phyloP scores from a whole-genome alignment of 169 alveolate species.

The Cryptosporidium baileyi region DNA sequence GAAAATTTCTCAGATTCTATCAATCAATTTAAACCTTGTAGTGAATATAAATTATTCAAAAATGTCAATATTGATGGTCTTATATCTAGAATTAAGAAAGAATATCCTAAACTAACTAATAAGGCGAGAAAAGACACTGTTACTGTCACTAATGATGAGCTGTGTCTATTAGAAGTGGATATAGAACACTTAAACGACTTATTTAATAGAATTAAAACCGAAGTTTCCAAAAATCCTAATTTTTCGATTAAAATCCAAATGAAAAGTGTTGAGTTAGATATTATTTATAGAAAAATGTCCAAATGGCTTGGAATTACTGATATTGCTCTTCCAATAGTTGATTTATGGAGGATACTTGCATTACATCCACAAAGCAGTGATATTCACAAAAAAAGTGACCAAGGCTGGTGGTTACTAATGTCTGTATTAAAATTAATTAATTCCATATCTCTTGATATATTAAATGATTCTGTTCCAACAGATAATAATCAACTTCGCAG shows the following conservation, averaged over 20 bases:
- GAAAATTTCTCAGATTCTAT: neutral
- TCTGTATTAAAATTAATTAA: conserved; percentile 2
- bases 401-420: conserved; percentile 66
- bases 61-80: conserved; percentile 43
- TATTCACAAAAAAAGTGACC: conserved; percentile 45
- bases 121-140: neutral
- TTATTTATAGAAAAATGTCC: conserved; percentile 22
- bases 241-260: neutral
- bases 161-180: neutral
- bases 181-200: conserved; percentile 8
- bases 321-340: conserved; percentile 9
- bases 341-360: conserved; percentile 65
- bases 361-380: conserved; percentile 69
- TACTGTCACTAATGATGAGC: neutral
- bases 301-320: neutral
- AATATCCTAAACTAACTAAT: neutral
- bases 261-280: conserved; percentile 39
- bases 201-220: conserved; percentile 1
- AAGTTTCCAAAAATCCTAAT: neutral
- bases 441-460: neutral
- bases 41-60: conserved; percentile 13
- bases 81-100: neutral
- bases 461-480: neutral
- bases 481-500: neutral
- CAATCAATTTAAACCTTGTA: neutral